These are phyloP conservation scores for Nemophila menziesii DNA, from an alignment of 257 asterid genomes.

Conservation along the genomic window DNA sequence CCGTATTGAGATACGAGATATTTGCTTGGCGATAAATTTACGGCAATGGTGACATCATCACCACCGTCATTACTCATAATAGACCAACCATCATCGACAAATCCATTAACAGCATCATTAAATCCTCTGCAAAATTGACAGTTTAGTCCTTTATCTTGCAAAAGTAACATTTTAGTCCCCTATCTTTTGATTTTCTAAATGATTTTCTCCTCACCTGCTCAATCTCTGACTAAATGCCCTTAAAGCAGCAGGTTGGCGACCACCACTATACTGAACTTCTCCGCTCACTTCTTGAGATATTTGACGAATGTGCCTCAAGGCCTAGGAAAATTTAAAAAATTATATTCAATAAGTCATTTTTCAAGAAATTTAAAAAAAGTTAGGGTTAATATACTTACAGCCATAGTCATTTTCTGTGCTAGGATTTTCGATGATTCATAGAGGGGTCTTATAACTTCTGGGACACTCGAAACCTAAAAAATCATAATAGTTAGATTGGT, in stretches of 20 bases:
- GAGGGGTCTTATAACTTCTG: slow-evolving; percentile 90
- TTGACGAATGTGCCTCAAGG: slow-evolving; percentile 72
- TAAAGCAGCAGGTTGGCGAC: slow-evolving; percentile 83
- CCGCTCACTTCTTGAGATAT: slow-evolving; percentile 89
- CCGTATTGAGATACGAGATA: slow-evolving; percentile 55
- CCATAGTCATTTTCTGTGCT: slow-evolving; percentile 95
- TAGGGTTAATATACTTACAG: slow-evolving; percentile 31
- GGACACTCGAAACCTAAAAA: slow-evolving; percentile 67
- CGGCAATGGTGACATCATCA: slow-evolving; percentile 75
- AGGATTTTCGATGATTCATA: slow-evolving; percentile 93
- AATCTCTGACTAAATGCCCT: slow-evolving; percentile 79
- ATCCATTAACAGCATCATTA: slow-evolving; percentile 90
- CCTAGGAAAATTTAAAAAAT: slow-evolving; percentile 22
- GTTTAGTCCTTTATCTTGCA: too few relatives aligned
- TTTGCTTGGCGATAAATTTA: slow-evolving; percentile 74
- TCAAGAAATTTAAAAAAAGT: background rate
- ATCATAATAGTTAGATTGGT: background rate
- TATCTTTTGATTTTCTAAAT: too few relatives aligned
- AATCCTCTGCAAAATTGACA: slow-evolving; percentile 46
- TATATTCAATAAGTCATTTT: background rate
- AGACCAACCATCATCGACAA: slow-evolving; percentile 96
- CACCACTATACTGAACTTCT: slow-evolving; percentile 66
- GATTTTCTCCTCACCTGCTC: slow-evolving; percentile 73
- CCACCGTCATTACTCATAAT: slow-evolving; percentile 70
- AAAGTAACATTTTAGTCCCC: background rate